Percentiles rank a stretch among this genome's conserved stretches.
Evolutionary conservation across 2,329 filamentous ascomycete species (phyloP).

Genomic region (Calonectria leucothoes): DNA sequence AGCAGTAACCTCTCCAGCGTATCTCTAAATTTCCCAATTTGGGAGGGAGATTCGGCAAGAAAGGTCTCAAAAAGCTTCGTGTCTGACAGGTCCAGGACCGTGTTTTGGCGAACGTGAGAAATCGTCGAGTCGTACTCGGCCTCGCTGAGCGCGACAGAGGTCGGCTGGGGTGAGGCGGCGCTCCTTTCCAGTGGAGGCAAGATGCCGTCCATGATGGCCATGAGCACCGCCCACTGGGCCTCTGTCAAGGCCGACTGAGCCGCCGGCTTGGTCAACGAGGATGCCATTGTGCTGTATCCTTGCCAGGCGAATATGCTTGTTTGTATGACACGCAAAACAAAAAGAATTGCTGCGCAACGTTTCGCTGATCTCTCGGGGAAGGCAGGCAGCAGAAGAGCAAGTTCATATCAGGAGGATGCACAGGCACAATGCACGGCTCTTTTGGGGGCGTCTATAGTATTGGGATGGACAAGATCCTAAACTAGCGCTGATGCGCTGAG

Average conservation of each 20-base stretch:
- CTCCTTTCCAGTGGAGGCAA: neutral
- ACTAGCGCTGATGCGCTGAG: neutral
- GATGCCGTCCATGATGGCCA: conserved; percentile 13
- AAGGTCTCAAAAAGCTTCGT: neutral
- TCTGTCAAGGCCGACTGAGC: neutral
- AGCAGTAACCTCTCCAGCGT: neutral
- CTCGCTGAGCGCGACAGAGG: neutral
- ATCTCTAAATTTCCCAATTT: neutral
- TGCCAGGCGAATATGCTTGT: neutral
- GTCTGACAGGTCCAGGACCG: neutral
- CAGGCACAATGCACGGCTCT: neutral
- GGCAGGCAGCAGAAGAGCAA: neutral
- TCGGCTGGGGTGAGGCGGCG: neutral
- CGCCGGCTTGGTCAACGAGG: neutral
- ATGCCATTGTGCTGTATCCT: neutral
- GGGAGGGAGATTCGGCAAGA: neutral
- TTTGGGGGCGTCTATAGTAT: neutral
- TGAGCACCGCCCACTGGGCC: conserved; percentile 1
- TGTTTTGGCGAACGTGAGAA: neutral
- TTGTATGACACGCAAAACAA: neutral
- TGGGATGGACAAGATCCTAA: neutral
- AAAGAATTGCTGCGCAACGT: neutral
- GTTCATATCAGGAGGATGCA: neutral
- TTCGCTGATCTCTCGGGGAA: neutral
- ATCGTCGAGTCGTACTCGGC: neutral